Evolutionary conservation across 805 yeast genomes (phyloP), one percentile per base, ranked within the genome.

Genomic region (Suhomyces canberraensis): DNA sequence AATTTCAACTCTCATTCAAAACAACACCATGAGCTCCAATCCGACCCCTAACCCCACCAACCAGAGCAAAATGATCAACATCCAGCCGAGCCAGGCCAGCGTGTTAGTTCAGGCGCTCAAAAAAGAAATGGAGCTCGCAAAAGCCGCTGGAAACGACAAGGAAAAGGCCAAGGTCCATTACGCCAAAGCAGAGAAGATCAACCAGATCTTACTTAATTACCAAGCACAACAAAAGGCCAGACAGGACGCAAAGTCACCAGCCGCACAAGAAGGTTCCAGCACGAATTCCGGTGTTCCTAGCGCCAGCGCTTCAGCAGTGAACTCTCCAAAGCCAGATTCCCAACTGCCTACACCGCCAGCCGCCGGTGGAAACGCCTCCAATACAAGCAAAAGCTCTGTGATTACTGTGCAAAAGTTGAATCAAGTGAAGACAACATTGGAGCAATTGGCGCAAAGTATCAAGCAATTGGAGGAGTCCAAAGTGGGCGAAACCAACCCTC

Each of bases 121-220:
- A 29, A 52, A 53, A 16, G 58, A 56, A 37, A 49, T 54, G 21
- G 58, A 53, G 3, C 45, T 48, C 29, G 60, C 57, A 5, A 50
- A 49, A 31, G 52, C 54, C 7, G 56, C 58, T 3, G 56, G 55
- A 11, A 33, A 29, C 9, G 45, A 45, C 31, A 15, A 33, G 18
- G 46, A 30, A 11, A 44, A 41, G 34, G 58, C 57, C 8, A 43
- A 52, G 25, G 52, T 44, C 22, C 60, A 55, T 37, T 50, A 46
- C 31, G 50, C 51, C 27, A 46, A 49, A 18, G 60, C 59, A 8
- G 58, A 55, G 31, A 50, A 45, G 30, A 55, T 55, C 40, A 55
- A 55, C 36, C 54, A 48, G 37, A 49, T 55, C 22, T 46, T 55
- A 30, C 39, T 55, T 29, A 47, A 45, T 35, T 55, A 52, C 40